Conservation (phyloP, 2,329 filamentous ascomycete genomes). For the Neoascochyta sp. region DNA sequence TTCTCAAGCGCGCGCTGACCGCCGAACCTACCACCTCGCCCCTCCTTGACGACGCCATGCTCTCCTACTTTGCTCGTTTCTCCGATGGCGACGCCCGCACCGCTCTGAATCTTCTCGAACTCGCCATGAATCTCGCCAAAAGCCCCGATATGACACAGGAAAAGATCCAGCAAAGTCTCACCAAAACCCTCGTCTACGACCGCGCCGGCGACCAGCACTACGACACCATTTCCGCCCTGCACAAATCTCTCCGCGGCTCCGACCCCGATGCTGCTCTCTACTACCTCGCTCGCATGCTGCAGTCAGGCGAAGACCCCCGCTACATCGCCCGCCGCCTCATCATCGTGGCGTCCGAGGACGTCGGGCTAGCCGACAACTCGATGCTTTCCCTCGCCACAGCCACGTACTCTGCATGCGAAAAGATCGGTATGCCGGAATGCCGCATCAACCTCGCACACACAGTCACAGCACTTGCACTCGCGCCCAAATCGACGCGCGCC, state of each 20-base stretch:
- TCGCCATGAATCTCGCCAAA: conserved; percentile 73
- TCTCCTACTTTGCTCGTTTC: conserved; percentile 79
- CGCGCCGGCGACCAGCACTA: conserved; percentile 95
- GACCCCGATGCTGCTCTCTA: conserved; percentile 87
- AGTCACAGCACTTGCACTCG: conserved; percentile 72
- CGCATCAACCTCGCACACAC: conserved; percentile 88
- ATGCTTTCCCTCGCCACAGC: conserved; percentile 81
- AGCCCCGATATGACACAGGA: conserved; percentile 65
- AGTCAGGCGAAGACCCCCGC: conserved; percentile 88
- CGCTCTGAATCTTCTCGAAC: conserved; percentile 84
- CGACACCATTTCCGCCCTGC: conserved; percentile 93
- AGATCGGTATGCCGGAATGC: conserved; percentile 92
- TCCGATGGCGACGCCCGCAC: conserved; percentile 91
- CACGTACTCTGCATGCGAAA: conserved; percentile 81
- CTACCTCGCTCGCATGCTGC: conserved; percentile 92
- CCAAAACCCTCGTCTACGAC: conserved; percentile 92
- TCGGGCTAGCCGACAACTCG: conserved; percentile 82
- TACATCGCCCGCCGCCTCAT: conserved; percentile 92
- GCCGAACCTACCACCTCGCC: conserved; percentile 53
- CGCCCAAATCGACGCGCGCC: conserved; percentile 80
- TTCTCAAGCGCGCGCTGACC: conserved; percentile 70
- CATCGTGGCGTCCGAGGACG: conserved; percentile 90
- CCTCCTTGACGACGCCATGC: conserved; percentile 71
- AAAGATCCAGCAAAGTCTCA: conserved; percentile 76
- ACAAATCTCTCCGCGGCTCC: conserved; percentile 88